phyloP scores from a whole-genome alignment of 345 rosid species.

The Euphorbia pulcherrima region DNA sequence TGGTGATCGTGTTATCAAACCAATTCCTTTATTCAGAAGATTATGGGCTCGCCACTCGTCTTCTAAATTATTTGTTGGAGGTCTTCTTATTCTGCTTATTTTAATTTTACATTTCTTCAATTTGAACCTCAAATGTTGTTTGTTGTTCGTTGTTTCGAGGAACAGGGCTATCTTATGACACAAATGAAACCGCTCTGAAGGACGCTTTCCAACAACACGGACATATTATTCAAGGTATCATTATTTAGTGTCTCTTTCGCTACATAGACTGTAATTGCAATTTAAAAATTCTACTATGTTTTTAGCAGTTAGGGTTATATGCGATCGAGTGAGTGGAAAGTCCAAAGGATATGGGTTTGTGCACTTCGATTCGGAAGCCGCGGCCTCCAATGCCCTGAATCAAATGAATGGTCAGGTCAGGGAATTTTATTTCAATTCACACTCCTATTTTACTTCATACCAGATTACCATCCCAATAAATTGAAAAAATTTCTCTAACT shows the following conservation, averaged over 20 bases:
- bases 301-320: conserved; percentile 53
- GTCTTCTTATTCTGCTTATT: conserved; percentile 15
- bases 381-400: conserved; percentile 51
- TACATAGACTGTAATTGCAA: neutral
- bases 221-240: conserved; percentile 48
- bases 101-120: neutral
- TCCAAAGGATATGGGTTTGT: conserved; percentile 82
- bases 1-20: neutral
- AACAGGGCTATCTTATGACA: conserved; percentile 65
- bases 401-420: conserved; percentile 67
- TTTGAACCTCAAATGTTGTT: neutral
- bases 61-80: conserved; percentile 59
- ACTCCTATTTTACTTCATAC: no score
- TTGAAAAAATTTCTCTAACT: no score
- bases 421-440: no score
- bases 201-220: conserved; percentile 48
- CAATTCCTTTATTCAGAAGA: conserved; percentile 4
- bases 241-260: neutral
- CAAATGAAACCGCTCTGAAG: conserved; percentile 59
- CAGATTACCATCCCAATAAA: no score
- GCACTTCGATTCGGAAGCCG: conserved; percentile 45
- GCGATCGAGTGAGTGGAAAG: conserved; percentile 60
- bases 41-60: conserved; percentile 23
- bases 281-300: neutral
- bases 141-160: neutral